These are phyloP conservation scores for Xylaria sp. DNA, from an alignment of 2,329 filamentous ascomycete species.

Conservation along the genomic window DNA sequence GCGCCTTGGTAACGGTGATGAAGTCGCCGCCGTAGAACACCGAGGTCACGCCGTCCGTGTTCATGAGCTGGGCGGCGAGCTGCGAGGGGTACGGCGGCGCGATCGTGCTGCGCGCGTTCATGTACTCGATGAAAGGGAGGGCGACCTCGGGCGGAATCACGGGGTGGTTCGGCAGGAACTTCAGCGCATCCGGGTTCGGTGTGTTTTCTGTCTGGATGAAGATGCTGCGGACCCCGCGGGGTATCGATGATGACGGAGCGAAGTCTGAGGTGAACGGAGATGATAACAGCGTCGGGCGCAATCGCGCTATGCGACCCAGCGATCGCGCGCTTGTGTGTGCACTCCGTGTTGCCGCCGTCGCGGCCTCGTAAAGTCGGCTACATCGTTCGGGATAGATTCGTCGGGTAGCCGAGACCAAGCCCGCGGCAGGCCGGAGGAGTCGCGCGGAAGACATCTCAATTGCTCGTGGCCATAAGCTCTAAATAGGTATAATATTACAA, in stretches of 20 bases:
- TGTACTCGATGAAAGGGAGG: conserved; percentile 88
- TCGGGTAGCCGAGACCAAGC: conserved; percentile 44
- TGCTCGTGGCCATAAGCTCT: conserved; percentile 7
- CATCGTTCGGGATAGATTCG: conserved; percentile 36
- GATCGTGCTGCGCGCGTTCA: conserved; percentile 87
- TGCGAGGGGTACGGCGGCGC: conserved; percentile 90
- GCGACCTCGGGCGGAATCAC: conserved; percentile 80
- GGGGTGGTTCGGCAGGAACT: conserved; percentile 91
- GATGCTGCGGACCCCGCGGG: conserved; percentile 73
- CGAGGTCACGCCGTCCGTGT: conserved; percentile 91
- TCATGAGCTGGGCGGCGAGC: conserved; percentile 88
- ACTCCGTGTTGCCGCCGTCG: conserved; percentile 37
- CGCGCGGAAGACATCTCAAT: conserved; percentile 43
- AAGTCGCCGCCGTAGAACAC: conserved; percentile 96
- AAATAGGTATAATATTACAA: background rate
- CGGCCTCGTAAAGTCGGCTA: conserved; percentile 42
- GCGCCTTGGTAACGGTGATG: conserved; percentile 94
- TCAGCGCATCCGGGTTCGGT: conserved; percentile 93
- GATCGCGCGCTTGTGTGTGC: conserved; percentile 46
- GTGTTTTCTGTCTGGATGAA: conserved; percentile 98
- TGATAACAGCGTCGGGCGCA: conserved; percentile 31
- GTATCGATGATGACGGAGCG: conserved; percentile 39
- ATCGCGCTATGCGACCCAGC: conserved; percentile 41
- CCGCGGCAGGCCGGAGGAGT: conserved; percentile 45
- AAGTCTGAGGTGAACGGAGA: conserved; percentile 6